Conservation (phyloP, 306 rosid species). For the Corylus heterophylla region DNA sequence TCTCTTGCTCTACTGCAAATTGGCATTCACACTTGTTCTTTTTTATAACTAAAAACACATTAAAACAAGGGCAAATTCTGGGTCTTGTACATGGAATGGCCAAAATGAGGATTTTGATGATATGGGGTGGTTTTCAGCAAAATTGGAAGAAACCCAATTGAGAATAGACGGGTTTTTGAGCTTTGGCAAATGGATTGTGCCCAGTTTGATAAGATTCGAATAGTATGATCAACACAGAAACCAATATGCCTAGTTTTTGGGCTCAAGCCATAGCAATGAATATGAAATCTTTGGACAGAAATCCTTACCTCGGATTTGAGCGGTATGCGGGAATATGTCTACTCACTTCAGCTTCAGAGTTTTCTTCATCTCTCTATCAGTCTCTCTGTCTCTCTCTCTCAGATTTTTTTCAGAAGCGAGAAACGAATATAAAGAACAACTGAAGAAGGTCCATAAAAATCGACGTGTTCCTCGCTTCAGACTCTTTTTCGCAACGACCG, state of each 20-base stretch:
- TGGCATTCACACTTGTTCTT: background rate
- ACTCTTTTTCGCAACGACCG: no score
- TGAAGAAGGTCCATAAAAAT: no score
- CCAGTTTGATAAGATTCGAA: background rate
- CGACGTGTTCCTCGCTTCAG: no score
- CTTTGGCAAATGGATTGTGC: background rate
- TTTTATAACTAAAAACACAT: background rate
- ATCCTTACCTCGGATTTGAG: background rate
- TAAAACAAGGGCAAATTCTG: background rate
- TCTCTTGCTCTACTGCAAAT: slow-evolving; percentile 13
- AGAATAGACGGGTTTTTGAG: background rate
- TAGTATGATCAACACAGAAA: background rate
- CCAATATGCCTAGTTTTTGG: background rate
- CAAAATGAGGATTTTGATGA: background rate
- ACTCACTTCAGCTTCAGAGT: background rate
- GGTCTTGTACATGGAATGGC: background rate
- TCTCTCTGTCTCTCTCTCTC: background rate
- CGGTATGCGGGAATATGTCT: background rate
- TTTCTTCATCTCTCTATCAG: background rate
- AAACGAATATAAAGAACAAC: no score
- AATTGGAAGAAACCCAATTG: background rate
- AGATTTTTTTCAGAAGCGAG: no score
- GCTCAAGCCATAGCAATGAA: background rate
- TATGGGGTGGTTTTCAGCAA: background rate
- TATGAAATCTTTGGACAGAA: background rate